phyloP scores from a whole-genome alignment of 352 stramenopile species.

The Phytophthora ramorum region DNA sequence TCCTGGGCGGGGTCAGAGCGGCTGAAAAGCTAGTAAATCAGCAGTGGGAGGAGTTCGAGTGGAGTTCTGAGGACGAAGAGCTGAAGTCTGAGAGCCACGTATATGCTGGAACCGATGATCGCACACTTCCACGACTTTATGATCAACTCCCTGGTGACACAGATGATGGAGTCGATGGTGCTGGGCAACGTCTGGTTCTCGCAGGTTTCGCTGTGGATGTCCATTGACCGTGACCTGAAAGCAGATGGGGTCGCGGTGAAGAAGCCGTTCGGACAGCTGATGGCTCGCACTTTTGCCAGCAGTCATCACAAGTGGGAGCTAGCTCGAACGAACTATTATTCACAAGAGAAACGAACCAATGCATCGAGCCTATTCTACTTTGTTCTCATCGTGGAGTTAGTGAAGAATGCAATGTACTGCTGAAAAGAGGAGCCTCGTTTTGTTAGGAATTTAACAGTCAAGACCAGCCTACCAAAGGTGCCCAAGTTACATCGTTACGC shows the following conservation, averaged over 20 bases:
- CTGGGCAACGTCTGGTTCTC: conserved; percentile 14
- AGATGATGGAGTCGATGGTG: conserved; percentile 7
- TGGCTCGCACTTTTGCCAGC: conserved; percentile 9
- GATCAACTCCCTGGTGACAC: not conserved
- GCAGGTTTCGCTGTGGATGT: conserved; percentile 7
- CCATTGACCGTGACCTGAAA: conserved; percentile 1
- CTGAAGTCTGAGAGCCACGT: conserved; percentile 2
- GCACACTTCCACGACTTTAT: conserved; percentile 12
- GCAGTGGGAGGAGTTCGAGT: no score
- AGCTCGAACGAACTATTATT: not conserved
- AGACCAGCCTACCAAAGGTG: conserved; percentile 3
- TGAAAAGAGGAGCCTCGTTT: conserved; percentile 5
- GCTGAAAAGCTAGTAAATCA: no score
- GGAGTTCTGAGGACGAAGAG: no score
- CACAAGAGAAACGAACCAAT: not conserved
- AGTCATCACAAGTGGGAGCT: not conserved
- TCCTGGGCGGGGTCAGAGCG: no score
- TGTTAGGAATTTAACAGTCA: conserved; percentile 11
- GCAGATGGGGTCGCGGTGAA: not conserved
- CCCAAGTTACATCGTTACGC: not conserved
- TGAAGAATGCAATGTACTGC: not conserved
- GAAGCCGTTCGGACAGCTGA: conserved; percentile 8
- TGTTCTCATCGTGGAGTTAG: not conserved
- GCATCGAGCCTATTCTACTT: not conserved
- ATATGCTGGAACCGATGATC: conserved; percentile 22